These are phyloP conservation scores for Aspergillus transmontanensis DNA, from an alignment of 2,329 filamentous ascomycete species.

Conservation along the genomic window DNA sequence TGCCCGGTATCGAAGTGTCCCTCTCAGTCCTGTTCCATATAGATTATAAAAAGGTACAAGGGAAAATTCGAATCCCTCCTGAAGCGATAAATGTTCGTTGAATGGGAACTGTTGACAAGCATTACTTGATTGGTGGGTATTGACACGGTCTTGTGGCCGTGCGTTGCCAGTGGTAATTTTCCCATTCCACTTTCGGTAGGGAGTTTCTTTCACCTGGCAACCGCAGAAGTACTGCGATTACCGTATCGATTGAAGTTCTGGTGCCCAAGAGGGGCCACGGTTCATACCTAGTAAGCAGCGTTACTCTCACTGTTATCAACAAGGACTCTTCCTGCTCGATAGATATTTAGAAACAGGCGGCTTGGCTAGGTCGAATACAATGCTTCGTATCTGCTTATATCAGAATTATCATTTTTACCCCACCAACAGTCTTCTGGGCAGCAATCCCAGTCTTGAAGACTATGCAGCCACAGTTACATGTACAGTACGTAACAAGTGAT, in stretches of 20 bases:
- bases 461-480: conserved; percentile 1
- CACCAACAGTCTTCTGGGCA: background rate
- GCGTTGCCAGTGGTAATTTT: background rate
- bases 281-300: background rate
- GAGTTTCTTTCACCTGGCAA: background rate
- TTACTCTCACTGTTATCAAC: background rate
- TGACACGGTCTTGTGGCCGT: background rate
- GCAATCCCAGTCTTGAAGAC: background rate
- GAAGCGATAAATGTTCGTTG: background rate
- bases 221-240: background rate
- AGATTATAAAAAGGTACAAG: background rate
- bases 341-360: background rate
- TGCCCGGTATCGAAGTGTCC: background rate
- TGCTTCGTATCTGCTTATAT: background rate
- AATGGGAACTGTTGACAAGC: background rate
- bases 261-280: background rate
- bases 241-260: too few species aligned
- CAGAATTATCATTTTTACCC: background rate
- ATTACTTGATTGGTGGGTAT: background rate
- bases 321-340: background rate
- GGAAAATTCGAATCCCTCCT: background rate
- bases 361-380: background rate
- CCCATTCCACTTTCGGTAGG: background rate
- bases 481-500: background rate
- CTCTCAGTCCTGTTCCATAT: background rate